Evolutionary conservation across 441 rosid species (phyloP), one percentile per base, ranked within the genome.

Genomic region (Adansonia rubrostipa): DNA sequence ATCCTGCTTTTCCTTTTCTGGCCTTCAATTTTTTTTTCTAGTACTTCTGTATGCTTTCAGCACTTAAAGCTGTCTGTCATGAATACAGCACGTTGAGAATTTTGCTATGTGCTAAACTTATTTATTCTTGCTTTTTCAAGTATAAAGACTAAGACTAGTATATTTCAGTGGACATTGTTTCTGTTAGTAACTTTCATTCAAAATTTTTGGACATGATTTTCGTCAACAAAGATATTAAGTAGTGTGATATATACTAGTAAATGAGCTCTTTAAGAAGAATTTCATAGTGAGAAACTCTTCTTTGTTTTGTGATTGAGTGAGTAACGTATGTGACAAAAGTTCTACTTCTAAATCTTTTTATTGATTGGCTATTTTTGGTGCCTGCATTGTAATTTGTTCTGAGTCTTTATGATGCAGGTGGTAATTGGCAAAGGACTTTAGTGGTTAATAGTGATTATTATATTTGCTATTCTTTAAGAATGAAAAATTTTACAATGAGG

Each of bases 251-350:
- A 4, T 50, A 50, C 13, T 51, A 51, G 45, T 71, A 28, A 71
- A 71, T 15, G 22, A 14, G 14, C 14, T 51, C 74, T 71, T 22
- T 47, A 48, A 28, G 47, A 71, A 53, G 61, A 71, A 51, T 50
- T 50, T 33, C 24, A 3, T 66, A 28, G 22, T 9, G 17, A 68
- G 36, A 22, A 68, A 11, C 8, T 44, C 36, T 45, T 67, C 19
- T 8, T 1, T 7, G 22, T 68, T 68, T 45, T 10, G 4, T 19
- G 56, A 68, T 19, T 13, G 54, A 68, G 11, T 20, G 22, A 68
- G 28, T 22, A 19, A 15, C 1, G 9, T 28, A 10, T 67, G 36
- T 2, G 54, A 10, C 36, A 47, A 47, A 11, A 5, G 73, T 69
- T 69, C 36, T 47, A 20, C 33, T 20, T 22, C 56, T 68, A 10